These are phyloP conservation scores for Populus ilicifolia DNA, from an alignment of 345 rosid genomes.

Conservation along the genomic window DNA sequence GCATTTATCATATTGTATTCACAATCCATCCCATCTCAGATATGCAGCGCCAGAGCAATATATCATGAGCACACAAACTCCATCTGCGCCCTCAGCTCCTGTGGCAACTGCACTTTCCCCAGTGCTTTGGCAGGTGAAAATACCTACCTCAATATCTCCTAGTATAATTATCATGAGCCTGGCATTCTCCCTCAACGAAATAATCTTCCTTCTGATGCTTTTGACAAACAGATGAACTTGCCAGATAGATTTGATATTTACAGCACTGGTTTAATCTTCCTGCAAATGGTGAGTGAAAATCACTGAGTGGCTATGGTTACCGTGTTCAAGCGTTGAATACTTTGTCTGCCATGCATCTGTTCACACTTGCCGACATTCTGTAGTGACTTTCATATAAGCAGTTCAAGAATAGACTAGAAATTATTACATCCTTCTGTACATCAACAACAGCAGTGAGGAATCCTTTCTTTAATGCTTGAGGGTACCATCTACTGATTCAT, in stretches of 20 bases:
- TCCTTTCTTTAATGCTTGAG: not conserved
- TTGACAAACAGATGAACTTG: conserved; percentile 69
- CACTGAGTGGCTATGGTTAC: conserved; percentile 3
- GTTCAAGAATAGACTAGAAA: not conserved
- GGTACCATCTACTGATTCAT: not conserved
- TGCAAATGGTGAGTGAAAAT: conserved; percentile 72
- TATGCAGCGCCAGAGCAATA: conserved; percentile 97
- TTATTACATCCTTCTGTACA: not conserved
- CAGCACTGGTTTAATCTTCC: conserved; percentile 83
- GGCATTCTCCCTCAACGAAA: conserved; percentile 10
- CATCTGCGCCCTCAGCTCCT: conserved; percentile 96
- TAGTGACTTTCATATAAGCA: not conserved
- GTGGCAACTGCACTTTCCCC: conserved; percentile 97
- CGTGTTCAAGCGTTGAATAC: not conserved
- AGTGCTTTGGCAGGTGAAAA: conserved; percentile 89
- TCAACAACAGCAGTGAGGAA: not conserved
- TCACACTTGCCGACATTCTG: not conserved
- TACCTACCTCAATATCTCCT: not conserved
- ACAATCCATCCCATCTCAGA: conserved; percentile 34
- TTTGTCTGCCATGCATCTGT: not conserved
- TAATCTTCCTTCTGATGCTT: conserved; percentile 14
- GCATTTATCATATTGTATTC: not conserved
- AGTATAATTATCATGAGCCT: conserved; percentile 3
- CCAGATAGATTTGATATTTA: conserved; percentile 96
- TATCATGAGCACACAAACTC: conserved; percentile 99